Base-by-base conservation (phyloP, 768 basidiomycete species). In the Hysterangium stoloniferum region DNA sequence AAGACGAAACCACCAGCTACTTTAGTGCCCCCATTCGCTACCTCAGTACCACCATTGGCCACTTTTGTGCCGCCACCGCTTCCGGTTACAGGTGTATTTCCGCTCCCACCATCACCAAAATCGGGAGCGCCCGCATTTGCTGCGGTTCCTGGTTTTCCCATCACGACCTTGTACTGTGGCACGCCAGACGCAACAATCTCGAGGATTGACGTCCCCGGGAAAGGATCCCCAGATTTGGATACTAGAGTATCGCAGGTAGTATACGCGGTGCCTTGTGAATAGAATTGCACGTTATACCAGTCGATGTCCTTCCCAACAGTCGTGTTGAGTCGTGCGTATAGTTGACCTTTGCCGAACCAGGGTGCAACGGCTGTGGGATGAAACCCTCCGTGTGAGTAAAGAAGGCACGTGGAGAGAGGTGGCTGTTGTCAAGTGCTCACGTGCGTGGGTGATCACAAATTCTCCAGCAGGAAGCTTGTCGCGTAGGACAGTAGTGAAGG, bases 291-390 rank as follows among this genome's bases (percentile, higher is more conserved):
- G 31, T 54, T 54, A 38, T 57, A 54, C 52, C 52, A 54, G 53
- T 49, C 53, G n/a, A 54, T 50, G 7, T 37, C 2, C 12, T 19
- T 5, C 9, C 54, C 54, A 8, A 52, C 44, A 12, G 29, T 29
- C 7, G 32, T 22, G 25, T 56, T 38, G 15, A 56, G 24, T 3
- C 13, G 11, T 34, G 28, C 15, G 52, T 56, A 56, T 33, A 35
- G 27, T 25, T 50, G 35, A 12, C 25, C 36, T 2, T 7, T 1
- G 7, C 4, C 28, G 15, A 50, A 41, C 70, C 71, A 74, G 12
- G 72, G 72, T 6, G 71, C 71, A 19, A 74, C 67, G n/a, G 72
- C 71, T 73, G 36, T 20, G 51, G 29, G 12, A 47, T 15, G 19
- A 24, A 48, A 4, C n/a, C 4, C 13, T 50, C 36, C 12, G 65